A percentile compares a stretch with the other conserved stretches of the same genome.
phyloP scores from a whole-genome alignment of 148 eudicot species.

The Amaranthus hypochondriacus region DNA sequence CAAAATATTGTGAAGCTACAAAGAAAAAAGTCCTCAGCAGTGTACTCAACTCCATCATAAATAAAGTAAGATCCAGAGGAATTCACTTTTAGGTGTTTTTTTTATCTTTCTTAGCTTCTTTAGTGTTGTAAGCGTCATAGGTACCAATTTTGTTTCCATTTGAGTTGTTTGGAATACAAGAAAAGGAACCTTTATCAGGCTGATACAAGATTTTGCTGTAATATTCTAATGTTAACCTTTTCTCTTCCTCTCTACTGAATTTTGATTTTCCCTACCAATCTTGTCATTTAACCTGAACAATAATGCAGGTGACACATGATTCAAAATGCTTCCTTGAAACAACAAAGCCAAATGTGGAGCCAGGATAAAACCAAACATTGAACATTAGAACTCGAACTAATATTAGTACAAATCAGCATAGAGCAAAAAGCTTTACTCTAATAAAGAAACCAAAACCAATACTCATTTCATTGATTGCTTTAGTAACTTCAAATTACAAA shows the following conservation, averaged over 20 bases:
- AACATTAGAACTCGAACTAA: no score
- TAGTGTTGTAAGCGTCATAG: slow-evolving; percentile 59
- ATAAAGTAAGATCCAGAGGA: slow-evolving; percentile 52
- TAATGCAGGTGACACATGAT: no score
- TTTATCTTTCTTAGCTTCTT: slow-evolving; percentile 34
- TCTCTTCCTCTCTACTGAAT: slow-evolving; percentile 66
- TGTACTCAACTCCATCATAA: slow-evolving; percentile 60
- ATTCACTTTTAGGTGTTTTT: slow-evolving; percentile 45
- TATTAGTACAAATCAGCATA: no score
- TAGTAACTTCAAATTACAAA: no score
- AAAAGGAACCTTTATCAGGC: slow-evolving; percentile 89
- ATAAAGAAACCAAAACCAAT: no score
- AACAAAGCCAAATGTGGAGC: no score
- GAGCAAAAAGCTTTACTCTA: no score
- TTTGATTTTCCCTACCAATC: slow-evolving; percentile 43
- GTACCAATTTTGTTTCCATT: slow-evolving; percentile 71
- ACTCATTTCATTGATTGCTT: no score
- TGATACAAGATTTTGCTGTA: slow-evolving; percentile 77
- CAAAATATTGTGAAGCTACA: slow-evolving; percentile 52
- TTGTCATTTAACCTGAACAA: slow-evolving; percentile 32
- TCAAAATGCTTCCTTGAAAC: no score
- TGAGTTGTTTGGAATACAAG: slow-evolving; percentile 38
- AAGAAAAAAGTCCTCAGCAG: slow-evolving; percentile 65
- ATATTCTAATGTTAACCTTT: slow-evolving; percentile 69
- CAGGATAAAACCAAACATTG: no score